Base-by-base conservation (phyloP, 2,329 filamentous ascomycete species). In the Fusarium verrucosum region DNA sequence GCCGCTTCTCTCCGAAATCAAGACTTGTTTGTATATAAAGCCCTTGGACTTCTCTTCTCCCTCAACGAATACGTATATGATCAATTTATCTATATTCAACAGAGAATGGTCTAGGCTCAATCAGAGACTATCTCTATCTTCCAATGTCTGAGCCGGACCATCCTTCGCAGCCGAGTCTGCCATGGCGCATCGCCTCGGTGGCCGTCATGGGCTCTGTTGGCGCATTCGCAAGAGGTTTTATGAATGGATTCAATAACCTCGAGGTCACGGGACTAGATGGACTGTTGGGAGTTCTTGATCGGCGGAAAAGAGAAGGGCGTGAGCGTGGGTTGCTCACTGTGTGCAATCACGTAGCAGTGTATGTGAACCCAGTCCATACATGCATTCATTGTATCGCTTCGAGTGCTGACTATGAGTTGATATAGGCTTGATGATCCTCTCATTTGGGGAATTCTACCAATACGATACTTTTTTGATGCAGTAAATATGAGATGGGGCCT, bases 341-440 rank as follows among this genome's bases (percentile, higher is more conserved):
- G 10, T 80, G 77, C 54, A 80, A 80, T 38, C 78, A 80, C 57
- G 75, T 79, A 47, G 76, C 74, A 19, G 78, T 80, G 78, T 80
- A 74, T 59, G 73, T 65, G 10, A 16, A 26, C 17, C n/a, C 32
- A n/a, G 8, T 9, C 11, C 47, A n/a, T n/a, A n/a, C n/a, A n/a
- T n/a, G n/a, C n/a, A n/a, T n/a, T n/a, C n/a, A 28, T 49, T 17
- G 9, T 35, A 36, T 35, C 22, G 19, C 28, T 22, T n/a, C 14
- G 22, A 30, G 30, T 45, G 40, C 54, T 67, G 38, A 62, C 42
- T 23, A 42, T 45, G 11, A 20, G n/a, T 33, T 22, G 14, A 14
- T 16, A n/a, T 75, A 97, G 94, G 58, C 80, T 98, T 70, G 95
- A 99, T 78, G 95, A 99, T 79, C 95, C 95, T 23, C 79, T 98